Evolutionary conservation across 1,284 basidiomycete species (phyloP).

Genomic region (Melampsora larici-populina): DNA sequence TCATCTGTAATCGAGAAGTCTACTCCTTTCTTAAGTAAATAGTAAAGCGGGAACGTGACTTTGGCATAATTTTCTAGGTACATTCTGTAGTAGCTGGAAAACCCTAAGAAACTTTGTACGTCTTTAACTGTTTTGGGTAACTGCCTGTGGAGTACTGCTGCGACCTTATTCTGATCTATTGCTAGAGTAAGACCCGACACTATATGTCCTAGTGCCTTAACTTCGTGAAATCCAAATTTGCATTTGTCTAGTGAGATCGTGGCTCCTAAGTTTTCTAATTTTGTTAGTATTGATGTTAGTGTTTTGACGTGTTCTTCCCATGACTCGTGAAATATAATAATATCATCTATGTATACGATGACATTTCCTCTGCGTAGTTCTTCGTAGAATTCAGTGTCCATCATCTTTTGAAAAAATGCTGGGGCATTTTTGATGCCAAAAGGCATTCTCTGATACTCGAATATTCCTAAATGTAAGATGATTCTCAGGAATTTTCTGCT

Average conservation of each 20-base stretch:
- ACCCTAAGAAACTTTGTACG: too few species aligned
- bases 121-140: neutral
- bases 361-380: neutral
- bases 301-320: neutral
- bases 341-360: neutral
- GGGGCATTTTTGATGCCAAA: too few species aligned
- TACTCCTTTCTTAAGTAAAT: too few species aligned
- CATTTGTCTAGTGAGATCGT: neutral
- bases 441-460: too few species aligned
- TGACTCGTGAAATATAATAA: neutral
- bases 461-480: too few species aligned
- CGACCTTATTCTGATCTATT: neutral
- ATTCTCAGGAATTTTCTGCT: too few species aligned
- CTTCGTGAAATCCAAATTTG: constrained; percentile 6
- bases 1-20: neutral
- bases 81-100: neutral
- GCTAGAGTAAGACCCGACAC: neutral
- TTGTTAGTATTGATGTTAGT: neutral
- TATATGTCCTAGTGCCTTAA: constrained; percentile 62
- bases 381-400: too few species aligned
- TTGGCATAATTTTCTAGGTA: too few species aligned
- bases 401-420: too few species aligned
- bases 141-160: neutral
- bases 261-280: neutral
- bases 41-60: too few species aligned